Evolutionary conservation across 2,329 filamentous ascomycete species (phyloP).

Genomic region (Sporothrix brasiliensis): DNA sequence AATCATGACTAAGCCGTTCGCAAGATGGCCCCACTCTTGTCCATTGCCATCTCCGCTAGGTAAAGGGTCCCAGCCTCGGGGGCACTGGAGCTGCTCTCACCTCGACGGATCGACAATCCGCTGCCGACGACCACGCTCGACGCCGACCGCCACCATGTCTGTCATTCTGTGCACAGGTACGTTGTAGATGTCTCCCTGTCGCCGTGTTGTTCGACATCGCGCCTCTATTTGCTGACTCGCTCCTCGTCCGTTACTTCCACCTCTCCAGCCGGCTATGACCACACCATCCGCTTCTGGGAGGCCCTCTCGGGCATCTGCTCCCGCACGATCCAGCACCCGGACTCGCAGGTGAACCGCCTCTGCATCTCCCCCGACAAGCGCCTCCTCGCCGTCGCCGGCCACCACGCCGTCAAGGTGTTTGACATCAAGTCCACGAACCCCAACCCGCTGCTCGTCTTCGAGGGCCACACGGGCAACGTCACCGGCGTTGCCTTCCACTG

Average conservation of each 20-base stretch:
- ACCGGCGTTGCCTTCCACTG: slow-evolving; percentile 98
- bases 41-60: background rate
- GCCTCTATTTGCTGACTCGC: background rate
- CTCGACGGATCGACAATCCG: background rate
- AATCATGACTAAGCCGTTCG: background rate
- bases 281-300: slow-evolving; percentile 86
- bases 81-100: slow-evolving; percentile 1
- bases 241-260: background rate
- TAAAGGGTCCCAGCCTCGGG: background rate
- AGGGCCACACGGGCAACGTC: slow-evolving; percentile 93
- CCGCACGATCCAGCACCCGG: slow-evolving; percentile 94
- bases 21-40: background rate
- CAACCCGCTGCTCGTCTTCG: slow-evolving; percentile 87
- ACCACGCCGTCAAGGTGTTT: slow-evolving; percentile 92
- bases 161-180: slow-evolving; percentile 66
- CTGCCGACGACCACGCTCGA: slow-evolving; percentile 2
- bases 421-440: slow-evolving; percentile 99
- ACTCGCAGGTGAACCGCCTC: slow-evolving; percentile 96
- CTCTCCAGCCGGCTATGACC: slow-evolving; percentile 60
- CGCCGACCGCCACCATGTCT: slow-evolving; percentile 50
- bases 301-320: slow-evolving; percentile 97
- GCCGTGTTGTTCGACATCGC: background rate
- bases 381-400: slow-evolving; percentile 79
- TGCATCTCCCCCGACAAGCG: slow-evolving; percentile 99
- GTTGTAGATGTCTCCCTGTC: slow-evolving; percentile 29